Percentiles rank a stretch among this genome's conserved stretches.
Evolutionary conservation across 352 stramenopile genomes (phyloP).

Genomic region (Phytopythium litorale): DNA sequence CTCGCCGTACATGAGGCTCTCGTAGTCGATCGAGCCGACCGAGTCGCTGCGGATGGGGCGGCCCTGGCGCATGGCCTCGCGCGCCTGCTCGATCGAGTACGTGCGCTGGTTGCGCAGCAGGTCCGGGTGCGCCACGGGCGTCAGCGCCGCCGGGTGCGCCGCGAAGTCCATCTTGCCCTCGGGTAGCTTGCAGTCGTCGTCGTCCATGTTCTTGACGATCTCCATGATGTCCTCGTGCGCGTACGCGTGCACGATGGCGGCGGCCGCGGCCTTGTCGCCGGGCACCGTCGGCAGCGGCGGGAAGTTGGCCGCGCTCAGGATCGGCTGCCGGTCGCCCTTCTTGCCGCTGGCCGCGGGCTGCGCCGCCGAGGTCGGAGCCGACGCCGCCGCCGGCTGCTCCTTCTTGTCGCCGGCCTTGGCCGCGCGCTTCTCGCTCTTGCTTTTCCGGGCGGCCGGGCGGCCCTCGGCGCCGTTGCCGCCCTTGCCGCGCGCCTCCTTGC

Average conservation of each 20-base stretch:
- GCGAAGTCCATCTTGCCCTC: constrained; percentile 83
- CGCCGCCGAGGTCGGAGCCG: not conserved
- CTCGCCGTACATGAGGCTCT: constrained; percentile 89
- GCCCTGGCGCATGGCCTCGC: constrained; percentile 86
- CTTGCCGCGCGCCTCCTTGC: constrained; percentile 44
- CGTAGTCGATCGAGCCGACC: constrained; percentile 85
- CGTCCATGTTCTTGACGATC: constrained; percentile 90
- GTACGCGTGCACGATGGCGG: constrained; percentile 68
- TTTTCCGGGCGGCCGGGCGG: constrained; percentile 43
- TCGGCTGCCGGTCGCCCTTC: constrained; percentile 63
- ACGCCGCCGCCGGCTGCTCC: not conserved
- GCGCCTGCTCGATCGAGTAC: constrained; percentile 91
- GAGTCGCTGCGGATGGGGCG: constrained; percentile 86
- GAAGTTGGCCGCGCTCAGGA: constrained; percentile 82
- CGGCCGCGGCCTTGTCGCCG: constrained; percentile 30
- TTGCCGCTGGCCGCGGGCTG: constrained; percentile 20
- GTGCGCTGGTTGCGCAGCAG: constrained; percentile 89
- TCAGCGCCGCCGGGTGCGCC: constrained; percentile 72
- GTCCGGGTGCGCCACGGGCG: constrained; percentile 74
- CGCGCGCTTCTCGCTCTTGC: constrained; percentile 53
- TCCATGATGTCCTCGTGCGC: constrained; percentile 90
- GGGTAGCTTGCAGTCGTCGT: constrained; percentile 71
- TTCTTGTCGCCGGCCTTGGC: constrained; percentile 34
- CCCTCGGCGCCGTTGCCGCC: constrained; percentile 47
- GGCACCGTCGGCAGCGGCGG: constrained; percentile 57